phyloP scores from a whole-genome alignment of 2,329 filamentous ascomycete genomes.

The Aspergillus ruber region DNA sequence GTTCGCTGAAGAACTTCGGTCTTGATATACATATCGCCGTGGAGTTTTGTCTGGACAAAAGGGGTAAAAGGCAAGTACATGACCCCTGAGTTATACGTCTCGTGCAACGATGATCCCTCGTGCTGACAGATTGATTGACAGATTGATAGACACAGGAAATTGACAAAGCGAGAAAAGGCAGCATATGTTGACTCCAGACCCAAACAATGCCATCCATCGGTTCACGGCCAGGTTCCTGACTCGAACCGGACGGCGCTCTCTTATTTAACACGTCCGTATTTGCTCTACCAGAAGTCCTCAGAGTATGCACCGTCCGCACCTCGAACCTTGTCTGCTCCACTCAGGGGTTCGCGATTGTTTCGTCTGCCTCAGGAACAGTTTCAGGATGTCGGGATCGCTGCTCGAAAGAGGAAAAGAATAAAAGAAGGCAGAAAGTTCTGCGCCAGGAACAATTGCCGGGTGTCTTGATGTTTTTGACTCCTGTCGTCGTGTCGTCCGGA shows the following conservation, averaged over 20 bases:
- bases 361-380: background rate
- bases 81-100: background rate
- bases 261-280: no score
- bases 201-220: background rate
- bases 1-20: no score
- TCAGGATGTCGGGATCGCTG: background rate
- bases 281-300: no score
- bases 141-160: no score
- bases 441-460: background rate
- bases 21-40: no score
- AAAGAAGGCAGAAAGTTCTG: background rate
- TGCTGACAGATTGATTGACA: background rate
- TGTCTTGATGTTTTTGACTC: background rate
- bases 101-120: background rate
- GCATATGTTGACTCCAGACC: background rate
- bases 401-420: background rate
- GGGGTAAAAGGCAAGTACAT: no score
- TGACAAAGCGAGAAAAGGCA: background rate
- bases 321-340: background rate
- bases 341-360: background rate
- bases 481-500: no score
- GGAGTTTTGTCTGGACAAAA: no score
- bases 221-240: background rate
- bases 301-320: no score
- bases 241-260: no score